Evolutionary conservation across 2,329 filamentous ascomycete genomes (phyloP), one percentile per base, ranked within the genome.

Genomic region (Talaromyces amestolkiae): DNA sequence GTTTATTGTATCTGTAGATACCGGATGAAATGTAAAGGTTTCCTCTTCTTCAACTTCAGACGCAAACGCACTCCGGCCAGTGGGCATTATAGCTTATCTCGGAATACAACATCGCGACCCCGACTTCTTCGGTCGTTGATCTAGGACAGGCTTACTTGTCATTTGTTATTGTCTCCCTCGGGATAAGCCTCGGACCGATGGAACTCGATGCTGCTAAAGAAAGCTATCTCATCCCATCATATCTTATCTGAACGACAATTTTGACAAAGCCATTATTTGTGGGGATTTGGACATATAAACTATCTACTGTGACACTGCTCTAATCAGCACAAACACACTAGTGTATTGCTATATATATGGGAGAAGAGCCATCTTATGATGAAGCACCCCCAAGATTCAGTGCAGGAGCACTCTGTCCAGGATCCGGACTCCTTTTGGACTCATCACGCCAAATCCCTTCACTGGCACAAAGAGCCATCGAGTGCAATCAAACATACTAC

Each of bases 401-500:
- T 83, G n/a, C 81, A 85, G 69, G 68, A 74, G 3, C 72, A 75
- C 67, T 93, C 91, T 62, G 84, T 95, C 58, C 76, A 79, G n/a
- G 80, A 90, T 69, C 91, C 91, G 0, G 85, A 90, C 68, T 74
- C 79, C 6, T 96, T 96, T 79, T 96, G 92, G 92, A 80, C 80
- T 24, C 82, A 84, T 64, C 91, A 95, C 73, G 92, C 92, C 5
- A 82, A 87, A 53, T 86, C 90, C 24, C 82, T 98, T 3, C 27
- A 90, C 76, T 97, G 93, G 93, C 90, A 96, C 78, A 89, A 87
- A 73, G 84, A 86, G 63, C 93, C 93, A 8, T 84, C 84, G 13
- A 81, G 83, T 0, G 85, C 86, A 0, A 83, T 96, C 24, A 79
- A 80, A 3, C 81, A 80, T 45, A 84, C 82, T 22, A 86, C 83